phyloP scores from a whole-genome alignment of 2,329 filamentous ascomycete genomes.

The Sporothrix luriei region DNA sequence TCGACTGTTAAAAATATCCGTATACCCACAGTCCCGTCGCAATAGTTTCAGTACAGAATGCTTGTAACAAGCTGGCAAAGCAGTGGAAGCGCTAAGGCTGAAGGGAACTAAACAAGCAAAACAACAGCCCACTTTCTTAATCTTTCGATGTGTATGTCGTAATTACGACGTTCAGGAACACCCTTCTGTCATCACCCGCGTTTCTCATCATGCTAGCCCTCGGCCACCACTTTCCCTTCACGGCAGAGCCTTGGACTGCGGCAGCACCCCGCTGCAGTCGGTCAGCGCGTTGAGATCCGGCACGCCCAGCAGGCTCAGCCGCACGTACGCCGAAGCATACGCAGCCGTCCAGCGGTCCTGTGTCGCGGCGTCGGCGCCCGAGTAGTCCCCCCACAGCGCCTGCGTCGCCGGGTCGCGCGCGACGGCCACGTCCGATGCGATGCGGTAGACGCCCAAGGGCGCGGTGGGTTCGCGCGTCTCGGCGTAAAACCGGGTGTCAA shows the following conservation, averaged over 20 bases:
- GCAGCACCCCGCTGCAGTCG: slow-evolving; percentile 58
- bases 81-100: not conserved
- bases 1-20: not conserved
- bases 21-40: not conserved
- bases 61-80: not conserved
- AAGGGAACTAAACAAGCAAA: not conserved
- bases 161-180: not conserved
- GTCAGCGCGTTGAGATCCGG: slow-evolving; percentile 59
- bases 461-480: slow-evolving; percentile 43
- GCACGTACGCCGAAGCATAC: slow-evolving; percentile 57
- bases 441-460: slow-evolving; percentile 44
- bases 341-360: slow-evolving; percentile 47
- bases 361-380: slow-evolving; percentile 38
- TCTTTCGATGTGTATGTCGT: not conserved
- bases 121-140: not conserved
- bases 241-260: slow-evolving; percentile 34
- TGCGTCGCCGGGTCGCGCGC: slow-evolving; percentile 45
- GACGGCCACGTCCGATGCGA: slow-evolving; percentile 49
- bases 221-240: not conserved
- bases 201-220: not conserved
- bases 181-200: too few relatives aligned
- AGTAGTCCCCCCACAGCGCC: slow-evolving; percentile 46
- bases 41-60: not conserved
- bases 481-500: slow-evolving; percentile 55
- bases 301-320: slow-evolving; percentile 59